These are phyloP conservation scores for Tothia fuscella DNA, from an alignment of 2,329 filamentous ascomycete species.

Conservation along the genomic window DNA sequence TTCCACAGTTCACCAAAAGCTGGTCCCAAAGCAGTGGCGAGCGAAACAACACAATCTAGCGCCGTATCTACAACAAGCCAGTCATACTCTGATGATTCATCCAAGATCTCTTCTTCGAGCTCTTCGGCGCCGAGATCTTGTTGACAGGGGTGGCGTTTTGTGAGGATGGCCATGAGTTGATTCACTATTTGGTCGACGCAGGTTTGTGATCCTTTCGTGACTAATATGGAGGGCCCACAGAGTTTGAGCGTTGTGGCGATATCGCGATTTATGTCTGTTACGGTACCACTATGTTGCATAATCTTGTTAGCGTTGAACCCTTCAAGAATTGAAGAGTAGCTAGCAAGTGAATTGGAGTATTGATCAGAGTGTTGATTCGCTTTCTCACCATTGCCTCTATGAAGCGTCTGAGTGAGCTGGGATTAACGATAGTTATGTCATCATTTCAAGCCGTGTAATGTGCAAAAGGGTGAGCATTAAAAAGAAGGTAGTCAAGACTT, in stretches of 20 bases:
- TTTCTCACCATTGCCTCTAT: constrained; percentile 78
- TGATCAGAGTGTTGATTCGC: constrained; percentile 51
- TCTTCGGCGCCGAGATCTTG: constrained; percentile 74
- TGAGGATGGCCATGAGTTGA: constrained; percentile 67
- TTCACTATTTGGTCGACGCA: constrained; percentile 67
- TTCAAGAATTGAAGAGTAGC: not conserved
- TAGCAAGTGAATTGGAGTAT: constrained; percentile 13
- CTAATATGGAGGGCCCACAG: constrained; percentile 76
- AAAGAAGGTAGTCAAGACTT: constrained; percentile 36
- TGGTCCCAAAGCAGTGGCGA: constrained; percentile 68
- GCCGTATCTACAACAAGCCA: constrained; percentile 95
- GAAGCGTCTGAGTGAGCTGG: constrained; percentile 98
- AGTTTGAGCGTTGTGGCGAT: constrained; percentile 81
- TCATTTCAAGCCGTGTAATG: constrained; percentile 45
- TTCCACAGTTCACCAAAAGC: constrained; percentile 86
- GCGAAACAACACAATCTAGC: constrained; percentile 76
- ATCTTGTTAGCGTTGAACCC: constrained; percentile 6
- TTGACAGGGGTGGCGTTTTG: constrained; percentile 85
- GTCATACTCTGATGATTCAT: constrained; percentile 87
- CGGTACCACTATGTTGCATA: constrained; percentile 51
- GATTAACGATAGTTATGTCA: constrained; percentile 84
- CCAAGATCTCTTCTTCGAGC: constrained; percentile 50
- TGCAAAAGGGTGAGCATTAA: too few relatives aligned
- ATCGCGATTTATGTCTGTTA: constrained; percentile 93
- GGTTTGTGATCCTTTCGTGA: constrained; percentile 39